phyloP scores from a whole-genome alignment of 768 basidiomycete species.

The Leucocoprinus leucothites region DNA sequence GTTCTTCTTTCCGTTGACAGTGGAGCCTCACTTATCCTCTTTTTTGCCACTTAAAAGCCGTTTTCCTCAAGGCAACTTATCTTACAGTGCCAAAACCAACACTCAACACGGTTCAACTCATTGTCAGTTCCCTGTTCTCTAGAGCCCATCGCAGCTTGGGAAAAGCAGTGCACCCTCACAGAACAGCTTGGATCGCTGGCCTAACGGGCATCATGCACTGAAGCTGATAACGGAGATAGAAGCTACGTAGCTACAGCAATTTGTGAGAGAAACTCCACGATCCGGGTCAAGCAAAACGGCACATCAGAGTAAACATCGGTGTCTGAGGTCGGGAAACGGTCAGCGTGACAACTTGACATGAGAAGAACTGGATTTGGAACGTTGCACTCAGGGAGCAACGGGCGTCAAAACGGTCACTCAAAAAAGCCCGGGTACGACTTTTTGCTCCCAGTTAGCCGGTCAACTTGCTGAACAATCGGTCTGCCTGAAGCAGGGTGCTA shows the following conservation, averaged over 20 bases:
- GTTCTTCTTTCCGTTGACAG: conserved; percentile 10
- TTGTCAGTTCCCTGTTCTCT: too few species aligned
- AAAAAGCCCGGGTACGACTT: conserved; percentile 2
- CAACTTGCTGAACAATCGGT: not conserved
- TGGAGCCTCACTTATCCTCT: conserved; percentile 1
- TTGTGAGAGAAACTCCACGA: conserved; percentile 9
- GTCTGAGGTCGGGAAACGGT: not conserved
- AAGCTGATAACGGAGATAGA: conserved; percentile 12
- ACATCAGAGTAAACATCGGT: not conserved
- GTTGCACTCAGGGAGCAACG: not conserved
- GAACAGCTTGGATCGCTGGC: too few species aligned
- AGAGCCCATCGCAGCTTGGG: too few species aligned
- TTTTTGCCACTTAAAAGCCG: not conserved
- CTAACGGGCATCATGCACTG: too few species aligned
- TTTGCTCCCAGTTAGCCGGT: not conserved
- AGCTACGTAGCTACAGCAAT: not conserved
- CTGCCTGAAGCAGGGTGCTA: not conserved
- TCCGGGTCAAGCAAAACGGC: not conserved
- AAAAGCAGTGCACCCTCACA: too few species aligned
- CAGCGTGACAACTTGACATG: conserved; percentile 11
- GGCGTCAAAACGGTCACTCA: conserved; percentile 10
- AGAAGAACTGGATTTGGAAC: not conserved
- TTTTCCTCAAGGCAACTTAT: not conserved
- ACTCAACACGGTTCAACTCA: not conserved
- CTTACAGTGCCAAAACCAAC: not conserved